Base-by-base conservation (phyloP, 108 stramenopile species). In the Nitzschia putrida region DNA sequence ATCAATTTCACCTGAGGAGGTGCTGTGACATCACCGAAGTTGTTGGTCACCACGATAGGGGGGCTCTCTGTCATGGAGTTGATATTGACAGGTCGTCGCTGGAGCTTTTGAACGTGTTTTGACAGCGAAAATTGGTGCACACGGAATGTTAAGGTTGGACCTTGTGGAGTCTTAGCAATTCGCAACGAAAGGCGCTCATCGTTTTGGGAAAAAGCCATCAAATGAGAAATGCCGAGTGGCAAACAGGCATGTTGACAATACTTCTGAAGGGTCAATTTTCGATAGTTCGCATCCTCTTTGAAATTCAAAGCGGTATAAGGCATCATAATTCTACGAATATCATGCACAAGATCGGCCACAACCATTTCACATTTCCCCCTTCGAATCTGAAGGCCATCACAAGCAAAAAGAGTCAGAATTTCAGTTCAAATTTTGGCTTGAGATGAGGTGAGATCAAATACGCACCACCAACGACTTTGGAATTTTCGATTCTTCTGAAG, bases 1-100 rank as follows among this genome's bases (percentile, higher is more conserved):
- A 97, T 92, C 23, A 98, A 64, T 80, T 97, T 97, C 47, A 99
- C 88, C 55, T 98, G 96, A 8, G 92, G 94, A 12, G 79, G 73
- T 0, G 90, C 92, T 10, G 80, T 69, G 8, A 63, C 86, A 84
- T 96, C 96, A 22, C 96, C 96, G 75, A 99, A 99, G 79, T 98
- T 99, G 81, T 99, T 99, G 10, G 98, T 96, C 29, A 99, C 99
- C 13, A 99, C 97, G 29, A 98, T 78, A 9, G 98, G 97, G 43
- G 97, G 83, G 70, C 72, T 76, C 44, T 73, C 78, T 59, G 76
- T 87, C 14, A 94, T 82, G 12, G 71, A 56, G 23, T 82, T 81
- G 34, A 57, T 77, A 58, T 97, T 91, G 40, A 88, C 78, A 12
- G 97, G 97, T 25, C 97, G 83, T 44, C 89, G 78, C 67, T 98